These are phyloP conservation scores for Gaultheria prostrata DNA, from an alignment of 148 eudicot species.

Conservation along the genomic window DNA sequence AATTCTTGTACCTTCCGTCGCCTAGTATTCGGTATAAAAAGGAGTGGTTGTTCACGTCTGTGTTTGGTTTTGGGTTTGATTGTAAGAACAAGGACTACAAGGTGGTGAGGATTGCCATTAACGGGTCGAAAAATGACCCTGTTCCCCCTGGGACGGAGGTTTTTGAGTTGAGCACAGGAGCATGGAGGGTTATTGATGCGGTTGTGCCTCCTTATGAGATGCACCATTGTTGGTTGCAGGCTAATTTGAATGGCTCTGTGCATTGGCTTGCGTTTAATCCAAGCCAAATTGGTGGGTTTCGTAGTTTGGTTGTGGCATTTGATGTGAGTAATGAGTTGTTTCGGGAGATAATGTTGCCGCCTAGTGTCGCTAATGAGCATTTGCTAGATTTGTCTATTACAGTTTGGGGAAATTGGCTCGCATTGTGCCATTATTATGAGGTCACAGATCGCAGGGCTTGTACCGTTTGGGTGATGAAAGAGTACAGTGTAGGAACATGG, in stretches of 20 bases:
- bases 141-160: constrained; percentile 19
- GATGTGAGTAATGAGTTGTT: constrained; percentile 32
- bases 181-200: constrained; percentile 25
- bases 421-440: background rate
- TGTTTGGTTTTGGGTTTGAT: constrained; percentile 45
- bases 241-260: constrained; percentile 25
- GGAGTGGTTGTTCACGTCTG: background rate
- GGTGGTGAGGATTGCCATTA: constrained; percentile 29
- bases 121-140: background rate
- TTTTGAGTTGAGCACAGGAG: constrained; percentile 20
- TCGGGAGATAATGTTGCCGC: constrained; percentile 26
- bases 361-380: background rate
- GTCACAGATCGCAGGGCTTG: background rate
- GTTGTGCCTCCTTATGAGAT: background rate
- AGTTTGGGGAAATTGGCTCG: background rate
- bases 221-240: constrained; percentile 24
- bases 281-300: background rate
- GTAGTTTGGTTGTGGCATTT: constrained; percentile 27
- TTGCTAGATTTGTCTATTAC: background rate
- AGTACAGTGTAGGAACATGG: constrained; percentile 24
- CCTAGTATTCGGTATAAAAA: background rate
- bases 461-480: constrained; percentile 26
- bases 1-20: background rate
- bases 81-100: constrained; percentile 17
- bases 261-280: constrained; percentile 34